A percentile compares a stretch with the other conserved stretches of the same genome.
Conservation (phyloP, 177 flowering plant species). For the Vitis hybrid region DNA sequence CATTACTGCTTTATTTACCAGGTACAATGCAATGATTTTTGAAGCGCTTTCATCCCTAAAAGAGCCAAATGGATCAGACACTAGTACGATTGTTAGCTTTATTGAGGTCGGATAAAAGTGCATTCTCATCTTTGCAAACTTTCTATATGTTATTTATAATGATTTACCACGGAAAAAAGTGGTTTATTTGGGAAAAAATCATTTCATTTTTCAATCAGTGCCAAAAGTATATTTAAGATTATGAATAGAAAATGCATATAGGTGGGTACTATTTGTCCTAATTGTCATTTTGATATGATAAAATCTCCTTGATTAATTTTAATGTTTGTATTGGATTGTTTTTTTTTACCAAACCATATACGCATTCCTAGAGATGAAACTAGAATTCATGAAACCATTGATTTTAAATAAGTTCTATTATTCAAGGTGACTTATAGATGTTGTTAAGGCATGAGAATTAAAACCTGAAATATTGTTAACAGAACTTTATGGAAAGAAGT, state of each 20-base stretch:
- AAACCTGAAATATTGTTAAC: too few species aligned
- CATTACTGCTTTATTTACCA: slow-evolving; percentile 17
- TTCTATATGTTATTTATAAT: not conserved
- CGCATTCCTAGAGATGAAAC: too few species aligned
- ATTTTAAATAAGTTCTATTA: too few species aligned
- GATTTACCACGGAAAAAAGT: not conserved
- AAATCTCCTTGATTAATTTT: too few species aligned
- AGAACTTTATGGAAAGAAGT: too few species aligned
- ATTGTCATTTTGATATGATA: too few species aligned
- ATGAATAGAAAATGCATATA: not conserved
- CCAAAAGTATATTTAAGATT: not conserved
- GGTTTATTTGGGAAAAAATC: not conserved
- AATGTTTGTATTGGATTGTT: too few species aligned
- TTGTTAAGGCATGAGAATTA: too few species aligned
- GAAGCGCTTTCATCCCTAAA: slow-evolving; percentile 65
- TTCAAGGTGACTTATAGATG: too few species aligned
- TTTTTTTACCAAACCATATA: too few species aligned
- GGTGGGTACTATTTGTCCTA: too few species aligned
- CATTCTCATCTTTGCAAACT: not conserved
- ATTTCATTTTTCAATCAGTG: not conserved
- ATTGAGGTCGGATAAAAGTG: slow-evolving; percentile 51
- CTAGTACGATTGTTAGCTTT: slow-evolving; percentile 38
- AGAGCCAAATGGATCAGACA: slow-evolving; percentile 66
- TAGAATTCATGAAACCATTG: too few species aligned
- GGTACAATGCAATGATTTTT: slow-evolving; percentile 60